Base-by-base conservation (phyloP, 371 early-diverging fungal genomes). In the Mortierella sp. region DNA sequence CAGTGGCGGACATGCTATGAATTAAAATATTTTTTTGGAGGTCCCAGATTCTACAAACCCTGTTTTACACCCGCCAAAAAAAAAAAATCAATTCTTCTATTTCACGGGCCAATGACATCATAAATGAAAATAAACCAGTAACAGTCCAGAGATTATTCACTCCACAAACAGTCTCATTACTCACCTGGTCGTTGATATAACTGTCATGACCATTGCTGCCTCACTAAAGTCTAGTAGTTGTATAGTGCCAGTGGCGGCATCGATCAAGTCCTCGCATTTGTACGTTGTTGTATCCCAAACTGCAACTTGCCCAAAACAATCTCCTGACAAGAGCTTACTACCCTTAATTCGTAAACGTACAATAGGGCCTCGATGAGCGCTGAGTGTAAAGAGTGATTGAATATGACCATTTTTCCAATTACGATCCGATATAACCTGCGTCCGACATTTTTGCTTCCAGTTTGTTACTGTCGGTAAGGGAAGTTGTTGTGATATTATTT, bases 101-200 rank as follows among this genome's bases (percentile, higher is more conserved):
- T 10, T 8, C 57, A 57, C 26, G 31, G 57, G 34, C 34, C 34
- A 57, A 57, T 35, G 57, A 57, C 29, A 54, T 29, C 55, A 45
- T 45, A 15, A 45, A n/a, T n/a, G n/a, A n/a, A 45, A 45, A 17
- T n/a, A 45, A 17, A n/a, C 35, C 35, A 35, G 9, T n/a, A 23
- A 13, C 29, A 51, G 9, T 23, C n/a, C n/a, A n/a, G n/a, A n/a
- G n/a, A n/a, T n/a, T n/a, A n/a, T n/a, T n/a, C n/a, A 51, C n/a
- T 31, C 9, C 59, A 10, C 1, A 42, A 45, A 43, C 45, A 17
- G 7, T 58, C 40, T 35, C 8, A 49, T 58, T 43, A 37, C 80
- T 74, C 61, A 74, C 80, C 74, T 74, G 59, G 80, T 67, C 54
- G 63, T 66, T n/a, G 80, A 79, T 28, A 79, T 57, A 32, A 68